Percentiles rank a stretch among this genome's conserved stretches.
phyloP scores from a whole-genome alignment of 257 asterid species.

The Plantago elongata region DNA sequence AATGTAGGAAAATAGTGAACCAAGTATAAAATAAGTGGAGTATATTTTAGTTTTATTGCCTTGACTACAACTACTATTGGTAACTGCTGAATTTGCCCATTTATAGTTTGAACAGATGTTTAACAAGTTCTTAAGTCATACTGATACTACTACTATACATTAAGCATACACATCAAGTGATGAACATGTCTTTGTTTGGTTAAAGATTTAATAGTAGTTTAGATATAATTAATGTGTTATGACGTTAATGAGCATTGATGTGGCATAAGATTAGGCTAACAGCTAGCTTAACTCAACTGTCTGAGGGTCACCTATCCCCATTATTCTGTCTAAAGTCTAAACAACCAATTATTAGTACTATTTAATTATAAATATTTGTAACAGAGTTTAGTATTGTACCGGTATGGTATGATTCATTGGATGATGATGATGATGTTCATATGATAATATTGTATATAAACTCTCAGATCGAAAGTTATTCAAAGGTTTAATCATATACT shows the following conservation, averaged over 20 bases:
- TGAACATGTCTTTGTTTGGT: not conserved
- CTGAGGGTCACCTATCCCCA: no score
- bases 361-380: not conserved
- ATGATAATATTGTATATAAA: conserved; percentile 3
- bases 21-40: no score
- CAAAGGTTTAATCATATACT: not conserved
- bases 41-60: not conserved
- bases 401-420: not conserved
- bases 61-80: not conserved
- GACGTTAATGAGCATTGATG: conserved; percentile 17
- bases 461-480: not conserved
- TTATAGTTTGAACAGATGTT: no score
- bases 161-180: no score
- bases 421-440: not conserved
- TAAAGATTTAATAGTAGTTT: not conserved
- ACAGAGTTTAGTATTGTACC: not conserved
- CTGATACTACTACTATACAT: no score
- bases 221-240: conserved; percentile 5
- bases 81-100: not conserved
- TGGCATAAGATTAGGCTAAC: conserved; percentile 28
- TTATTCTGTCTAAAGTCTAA: conserved; percentile 3
- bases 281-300: no score
- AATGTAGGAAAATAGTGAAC: no score
- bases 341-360: not conserved
- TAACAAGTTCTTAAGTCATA: no score